Percentiles rank a stretch among this genome's conserved stretches.
These are phyloP conservation scores for Xylaria sp. DNA, from an alignment of 2,329 filamentous ascomycete species.

Conservation along the genomic window DNA sequence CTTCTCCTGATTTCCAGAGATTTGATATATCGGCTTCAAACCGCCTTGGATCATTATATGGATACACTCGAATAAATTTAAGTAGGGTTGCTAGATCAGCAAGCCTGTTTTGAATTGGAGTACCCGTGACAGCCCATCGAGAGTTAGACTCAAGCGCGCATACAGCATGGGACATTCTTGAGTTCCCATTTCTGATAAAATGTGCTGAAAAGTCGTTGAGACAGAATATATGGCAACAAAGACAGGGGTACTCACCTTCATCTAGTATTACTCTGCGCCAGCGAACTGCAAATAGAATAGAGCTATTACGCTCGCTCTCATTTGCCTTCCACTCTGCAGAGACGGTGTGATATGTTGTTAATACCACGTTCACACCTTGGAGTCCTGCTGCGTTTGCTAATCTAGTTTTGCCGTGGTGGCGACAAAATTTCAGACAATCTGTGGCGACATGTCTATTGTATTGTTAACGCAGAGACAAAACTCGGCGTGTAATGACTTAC, in stretches of 20 bases:
- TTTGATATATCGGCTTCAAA: slow-evolving; percentile 55
- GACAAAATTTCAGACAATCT: neutral
- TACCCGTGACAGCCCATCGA: slow-evolving; percentile 62
- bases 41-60: slow-evolving; percentile 53
- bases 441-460: neutral
- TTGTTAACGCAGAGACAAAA: neutral
- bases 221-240: no score
- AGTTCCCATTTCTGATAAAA: slow-evolving; percentile 51
- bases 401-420: neutral
- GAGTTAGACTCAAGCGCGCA: slow-evolving; percentile 43
- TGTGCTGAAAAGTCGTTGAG: slow-evolving; percentile 50
- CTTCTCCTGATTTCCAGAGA: slow-evolving; percentile 54
- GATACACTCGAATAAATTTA: slow-evolving; percentile 56
- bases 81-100: slow-evolving; percentile 57
- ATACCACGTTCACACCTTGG: neutral
- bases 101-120: slow-evolving; percentile 60
- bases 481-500: neutral
- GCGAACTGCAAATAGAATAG: neutral
- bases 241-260: neutral
- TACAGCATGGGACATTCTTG: slow-evolving; percentile 46
- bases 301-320: neutral
- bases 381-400: neutral
- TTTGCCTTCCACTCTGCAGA: neutral
- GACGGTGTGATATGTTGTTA: neutral
- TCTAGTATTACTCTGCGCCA: neutral